phyloP scores from a whole-genome alignment of 2,329 filamentous ascomycete species.

The Neofusicoccum sp. region DNA sequence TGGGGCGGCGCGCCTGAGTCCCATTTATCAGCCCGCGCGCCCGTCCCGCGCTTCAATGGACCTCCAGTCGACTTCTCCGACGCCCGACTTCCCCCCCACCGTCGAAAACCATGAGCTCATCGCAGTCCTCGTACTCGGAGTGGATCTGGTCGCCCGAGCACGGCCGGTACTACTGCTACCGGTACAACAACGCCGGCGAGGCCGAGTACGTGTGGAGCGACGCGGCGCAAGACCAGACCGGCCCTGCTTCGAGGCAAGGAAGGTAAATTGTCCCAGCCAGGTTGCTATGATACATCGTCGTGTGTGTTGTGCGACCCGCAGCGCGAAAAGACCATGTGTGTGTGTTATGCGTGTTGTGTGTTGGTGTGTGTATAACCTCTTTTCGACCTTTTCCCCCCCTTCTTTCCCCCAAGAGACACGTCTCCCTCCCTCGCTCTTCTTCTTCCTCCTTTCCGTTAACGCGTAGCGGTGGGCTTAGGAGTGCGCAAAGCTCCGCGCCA shows the following conservation, averaged over 20 bases:
- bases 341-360: neutral
- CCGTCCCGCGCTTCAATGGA: neutral
- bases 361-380: neutral
- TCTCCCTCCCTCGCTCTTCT: neutral
- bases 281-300: neutral
- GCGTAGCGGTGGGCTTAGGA: neutral
- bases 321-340: neutral
- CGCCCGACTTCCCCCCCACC: neutral
- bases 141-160: constrained; percentile 9
- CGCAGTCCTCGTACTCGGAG: neutral
- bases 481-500: neutral
- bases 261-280: constrained; percentile 12
- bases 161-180: constrained; percentile 8
- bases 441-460: neutral
- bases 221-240: neutral
- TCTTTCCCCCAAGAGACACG: too few species aligned
- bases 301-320: neutral
- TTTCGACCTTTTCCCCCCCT: neutral
- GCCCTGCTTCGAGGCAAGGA: neutral
- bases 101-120: neutral
- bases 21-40: neutral
- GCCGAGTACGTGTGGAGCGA: constrained; percentile 6
- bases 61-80: neutral
- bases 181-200: neutral
- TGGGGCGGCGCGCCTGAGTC: neutral